Conservation (phyloP, 352 stramenopile genomes). For the Phytophthora fragariae region DNA sequence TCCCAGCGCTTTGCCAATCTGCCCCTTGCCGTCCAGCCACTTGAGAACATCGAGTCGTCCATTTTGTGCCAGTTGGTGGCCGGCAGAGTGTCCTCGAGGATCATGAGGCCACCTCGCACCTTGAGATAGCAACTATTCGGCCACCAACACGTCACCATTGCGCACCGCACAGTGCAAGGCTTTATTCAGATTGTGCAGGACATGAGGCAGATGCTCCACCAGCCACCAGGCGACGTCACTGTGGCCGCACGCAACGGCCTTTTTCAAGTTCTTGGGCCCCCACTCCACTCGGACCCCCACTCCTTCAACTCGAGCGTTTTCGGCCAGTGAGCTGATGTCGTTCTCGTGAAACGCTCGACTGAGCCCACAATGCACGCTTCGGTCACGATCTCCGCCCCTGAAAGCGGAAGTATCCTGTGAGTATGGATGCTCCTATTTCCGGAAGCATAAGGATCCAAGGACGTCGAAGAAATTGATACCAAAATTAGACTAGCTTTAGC, state of each 20-base stretch:
- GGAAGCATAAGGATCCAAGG: too few species aligned
- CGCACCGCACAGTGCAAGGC: neutral
- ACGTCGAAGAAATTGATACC: too few species aligned
- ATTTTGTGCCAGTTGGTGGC: neutral
- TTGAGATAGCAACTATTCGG: neutral
- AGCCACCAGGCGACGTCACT: neutral
- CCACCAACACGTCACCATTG: neutral
- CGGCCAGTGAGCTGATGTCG: neutral
- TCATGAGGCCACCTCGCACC: neutral
- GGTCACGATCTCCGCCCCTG: neutral
- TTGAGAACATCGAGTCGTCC: neutral
- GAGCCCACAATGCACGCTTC: neutral
- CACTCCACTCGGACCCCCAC: neutral
- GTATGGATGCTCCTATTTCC: too few species aligned
- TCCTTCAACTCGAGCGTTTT: neutral
- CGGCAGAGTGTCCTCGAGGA: neutral
- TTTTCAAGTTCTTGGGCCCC: neutral
- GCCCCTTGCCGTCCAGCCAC: neutral
- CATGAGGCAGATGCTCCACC: neutral
- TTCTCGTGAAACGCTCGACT: neutral
- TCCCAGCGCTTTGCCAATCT: neutral
- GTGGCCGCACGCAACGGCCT: neutral
- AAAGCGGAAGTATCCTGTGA: too few species aligned
- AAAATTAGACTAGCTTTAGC: too few species aligned
- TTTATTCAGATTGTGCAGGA: neutral